phyloP scores from a whole-genome alignment of 257 asterid species.

The Cynanchum wilfordii region DNA sequence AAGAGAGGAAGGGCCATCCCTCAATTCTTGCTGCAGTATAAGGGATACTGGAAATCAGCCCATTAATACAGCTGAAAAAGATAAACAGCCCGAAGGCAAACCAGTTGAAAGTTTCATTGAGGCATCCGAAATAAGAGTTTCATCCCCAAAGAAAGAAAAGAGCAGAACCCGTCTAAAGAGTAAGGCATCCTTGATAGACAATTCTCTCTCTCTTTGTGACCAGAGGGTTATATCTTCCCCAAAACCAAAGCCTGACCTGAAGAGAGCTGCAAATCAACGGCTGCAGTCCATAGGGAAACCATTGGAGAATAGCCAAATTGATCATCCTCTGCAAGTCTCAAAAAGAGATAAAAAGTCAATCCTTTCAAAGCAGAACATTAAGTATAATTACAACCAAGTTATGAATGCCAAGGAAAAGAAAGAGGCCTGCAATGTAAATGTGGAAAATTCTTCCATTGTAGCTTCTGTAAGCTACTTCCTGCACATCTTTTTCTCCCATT shows the following conservation, averaged over 20 bases:
- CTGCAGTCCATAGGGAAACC: slow-evolving; percentile 17
- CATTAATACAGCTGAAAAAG: slow-evolving; percentile 15
- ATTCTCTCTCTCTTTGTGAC: slow-evolving; percentile 12
- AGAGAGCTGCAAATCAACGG: slow-evolving; percentile 17
- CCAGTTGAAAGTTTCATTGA: slow-evolving; percentile 17
- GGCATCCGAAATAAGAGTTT: slow-evolving; percentile 11
- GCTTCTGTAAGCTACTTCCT: slow-evolving; percentile 36
- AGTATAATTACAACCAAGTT: slow-evolving; percentile 25
- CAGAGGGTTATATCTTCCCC: slow-evolving; percentile 26
- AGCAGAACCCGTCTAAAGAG: slow-evolving; percentile 24
- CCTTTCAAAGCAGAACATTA: slow-evolving; percentile 28
- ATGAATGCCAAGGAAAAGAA: slow-evolving; percentile 27
- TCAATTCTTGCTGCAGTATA: slow-evolving; percentile 27
- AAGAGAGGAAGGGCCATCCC: slow-evolving; percentile 20
- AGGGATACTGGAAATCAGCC: slow-evolving; percentile 24
- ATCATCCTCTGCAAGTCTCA: slow-evolving; percentile 23
- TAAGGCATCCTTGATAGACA: slow-evolving; percentile 13
- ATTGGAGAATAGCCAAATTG: slow-evolving; percentile 21
- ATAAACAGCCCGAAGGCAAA: slow-evolving; percentile 18
- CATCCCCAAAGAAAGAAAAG: slow-evolving; percentile 19
- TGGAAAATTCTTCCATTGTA: slow-evolving; percentile 28
- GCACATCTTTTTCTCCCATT: slow-evolving; percentile 6
- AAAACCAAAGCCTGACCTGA: slow-evolving; percentile 24
- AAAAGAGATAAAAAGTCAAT: slow-evolving; percentile 30
- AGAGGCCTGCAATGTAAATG: slow-evolving; percentile 26